These are phyloP conservation scores for Sicyos edulis DNA, from an alignment of 306 rosid species.

Conservation along the genomic window DNA sequence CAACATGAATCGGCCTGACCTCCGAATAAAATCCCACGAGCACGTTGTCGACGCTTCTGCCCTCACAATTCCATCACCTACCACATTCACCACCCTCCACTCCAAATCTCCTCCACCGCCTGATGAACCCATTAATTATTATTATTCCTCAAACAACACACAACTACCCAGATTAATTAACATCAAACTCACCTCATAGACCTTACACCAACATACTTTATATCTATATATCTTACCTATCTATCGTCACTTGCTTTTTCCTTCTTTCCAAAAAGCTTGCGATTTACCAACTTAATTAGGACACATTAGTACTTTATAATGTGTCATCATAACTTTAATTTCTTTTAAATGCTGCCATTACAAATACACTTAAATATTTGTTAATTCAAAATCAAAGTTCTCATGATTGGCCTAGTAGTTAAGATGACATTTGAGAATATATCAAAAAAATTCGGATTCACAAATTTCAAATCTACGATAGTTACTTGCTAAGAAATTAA, in stretches of 20 bases:
- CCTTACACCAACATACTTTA: too few species aligned
- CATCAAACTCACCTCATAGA: too few species aligned
- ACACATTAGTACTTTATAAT: not conserved
- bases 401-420: too few species aligned
- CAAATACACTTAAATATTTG: not conserved
- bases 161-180: too few species aligned
- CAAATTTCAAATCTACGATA: too few species aligned
- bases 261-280: not conserved
- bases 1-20: too few species aligned
- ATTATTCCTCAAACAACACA: too few species aligned
- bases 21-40: too few species aligned
- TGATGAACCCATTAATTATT: not conserved
- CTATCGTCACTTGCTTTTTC: not conserved
- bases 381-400: too few species aligned
- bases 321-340: not conserved
- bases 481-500: too few species aligned
- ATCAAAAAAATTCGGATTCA: too few species aligned
- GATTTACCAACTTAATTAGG: not conserved
- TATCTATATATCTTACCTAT: not conserved
- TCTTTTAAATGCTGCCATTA: not conserved
- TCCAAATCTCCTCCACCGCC: constrained; percentile 8
- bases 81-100: constrained; percentile 13
- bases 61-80: not conserved
- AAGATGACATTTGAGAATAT: too few species aligned
- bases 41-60: not conserved